Percentiles rank a stretch among this genome's conserved stretches.
Conservation (phyloP, 2,329 filamentous ascomycete species). For the Cladophialophora carrionii region DNA sequence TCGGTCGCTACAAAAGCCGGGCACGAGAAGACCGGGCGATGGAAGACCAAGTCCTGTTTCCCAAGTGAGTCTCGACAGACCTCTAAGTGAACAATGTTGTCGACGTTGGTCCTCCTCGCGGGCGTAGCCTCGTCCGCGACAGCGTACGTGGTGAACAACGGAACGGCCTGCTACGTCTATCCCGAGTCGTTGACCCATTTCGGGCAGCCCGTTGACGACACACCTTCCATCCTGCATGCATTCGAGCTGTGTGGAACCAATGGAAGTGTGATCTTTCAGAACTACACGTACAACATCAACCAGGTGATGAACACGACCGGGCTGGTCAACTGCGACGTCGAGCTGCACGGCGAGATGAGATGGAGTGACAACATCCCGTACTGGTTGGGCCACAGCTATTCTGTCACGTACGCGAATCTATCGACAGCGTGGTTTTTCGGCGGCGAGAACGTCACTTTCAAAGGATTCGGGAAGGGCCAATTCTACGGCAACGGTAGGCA, state of each 20-base stretch:
- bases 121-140: slow-evolving; percentile 6
- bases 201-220: slow-evolving; percentile 49
- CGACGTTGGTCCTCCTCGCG: not conserved
- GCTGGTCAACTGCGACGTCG: slow-evolving; percentile 41
- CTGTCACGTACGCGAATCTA: slow-evolving; percentile 67
- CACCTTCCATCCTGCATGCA: slow-evolving; percentile 57
- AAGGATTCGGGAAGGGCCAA: slow-evolving; percentile 60
- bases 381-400: slow-evolving; percentile 68
- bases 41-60: not conserved
- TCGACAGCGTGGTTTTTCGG: slow-evolving; percentile 70
- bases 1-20: slow-evolving; percentile 4
- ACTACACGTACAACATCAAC: slow-evolving; percentile 45
- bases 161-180: slow-evolving; percentile 19
- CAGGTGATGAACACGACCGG: slow-evolving; percentile 33
- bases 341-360: slow-evolving; percentile 62
- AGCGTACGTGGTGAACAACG: slow-evolving; percentile 23
- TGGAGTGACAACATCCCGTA: slow-evolving; percentile 71
- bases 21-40: not conserved
- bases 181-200: slow-evolving; percentile 23
- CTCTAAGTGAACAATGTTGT: not conserved
- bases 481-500: slow-evolving; percentile 61
- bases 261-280: slow-evolving; percentile 63
- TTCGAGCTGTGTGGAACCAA: slow-evolving; percentile 65
- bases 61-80: not conserved
- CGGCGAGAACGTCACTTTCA: slow-evolving; percentile 68